Evolutionary conservation across 371 early-diverging fungal species (phyloP).

Genomic region (Amoeboaphelidium protococcarum): DNA sequence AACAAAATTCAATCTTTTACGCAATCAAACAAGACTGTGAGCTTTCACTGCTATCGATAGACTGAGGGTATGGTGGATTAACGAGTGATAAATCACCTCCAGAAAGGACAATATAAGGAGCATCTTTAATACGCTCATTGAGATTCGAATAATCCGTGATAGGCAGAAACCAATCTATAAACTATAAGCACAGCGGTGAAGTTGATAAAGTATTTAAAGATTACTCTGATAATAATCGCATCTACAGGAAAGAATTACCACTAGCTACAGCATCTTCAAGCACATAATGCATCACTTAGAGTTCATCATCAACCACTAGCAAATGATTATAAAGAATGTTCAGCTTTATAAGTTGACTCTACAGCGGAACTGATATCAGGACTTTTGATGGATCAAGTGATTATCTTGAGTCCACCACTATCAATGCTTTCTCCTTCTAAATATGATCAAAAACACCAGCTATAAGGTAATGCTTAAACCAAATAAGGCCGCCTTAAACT

Average conservation of each 20-base stretch:
- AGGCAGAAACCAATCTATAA: neutral
- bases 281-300: too few relatives aligned
- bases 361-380: too few relatives aligned
- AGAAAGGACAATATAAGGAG: conserved; percentile 10
- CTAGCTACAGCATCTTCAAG: too few relatives aligned
- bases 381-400: too few relatives aligned
- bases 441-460: neutral
- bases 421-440: too few relatives aligned
- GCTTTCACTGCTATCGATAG: conserved; percentile 3
- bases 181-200: conserved; percentile 1
- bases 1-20: conserved; percentile 38
- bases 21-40: conserved; percentile 29
- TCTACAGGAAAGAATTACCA: too few relatives aligned
- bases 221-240: too few relatives aligned
- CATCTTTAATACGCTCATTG: conserved; percentile 10
- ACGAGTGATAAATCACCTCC: conserved; percentile 5
- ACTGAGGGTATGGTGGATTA: neutral
- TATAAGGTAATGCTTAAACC: neutral
- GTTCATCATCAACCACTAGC: too few relatives aligned
- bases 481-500: neutral
- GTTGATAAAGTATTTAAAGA: neutral
- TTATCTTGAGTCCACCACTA: too few relatives aligned
- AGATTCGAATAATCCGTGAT: conserved; percentile 2
- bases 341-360: too few relatives aligned
- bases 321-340: too few relatives aligned